Evolutionary conservation across 257 asterid species (phyloP).

Genomic region (Solanum appendiculatum): DNA sequence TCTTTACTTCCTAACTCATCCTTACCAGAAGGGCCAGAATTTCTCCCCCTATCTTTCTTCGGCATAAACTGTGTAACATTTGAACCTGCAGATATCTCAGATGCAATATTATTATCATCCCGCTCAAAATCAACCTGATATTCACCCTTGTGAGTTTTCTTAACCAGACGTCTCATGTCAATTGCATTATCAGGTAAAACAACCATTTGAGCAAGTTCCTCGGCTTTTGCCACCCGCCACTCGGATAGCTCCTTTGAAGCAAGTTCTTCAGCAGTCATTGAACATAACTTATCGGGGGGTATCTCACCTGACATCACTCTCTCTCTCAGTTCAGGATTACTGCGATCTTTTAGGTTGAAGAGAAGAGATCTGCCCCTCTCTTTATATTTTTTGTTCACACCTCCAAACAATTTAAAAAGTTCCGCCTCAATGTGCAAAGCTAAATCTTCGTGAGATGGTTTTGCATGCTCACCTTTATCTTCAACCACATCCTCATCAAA

Average conservation of each 20-base stretch:
- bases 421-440: constrained; percentile 65
- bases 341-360: constrained; percentile 89
- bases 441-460: constrained; percentile 37
- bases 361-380: constrained; percentile 95
- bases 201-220: constrained; percentile 81
- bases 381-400: constrained; percentile 89
- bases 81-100: constrained; percentile 64
- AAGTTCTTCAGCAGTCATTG: constrained; percentile 98
- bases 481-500: constrained; percentile 26
- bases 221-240: constrained; percentile 96
- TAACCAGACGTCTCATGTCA: constrained; percentile 71
- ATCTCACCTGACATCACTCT: constrained; percentile 84
- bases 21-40: constrained; percentile 14
- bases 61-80: constrained; percentile 6
- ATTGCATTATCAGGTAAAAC: constrained; percentile 88
- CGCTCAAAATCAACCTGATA: constrained; percentile 77
- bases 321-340: constrained; percentile 86
- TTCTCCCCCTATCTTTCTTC: constrained; percentile 18
- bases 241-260: constrained; percentile 96
- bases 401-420: constrained; percentile 69
- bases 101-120: constrained; percentile 37
- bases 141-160: constrained; percentile 99
- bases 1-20: constrained; percentile 33
- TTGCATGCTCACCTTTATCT: constrained; percentile 2
- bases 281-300: constrained; percentile 71